Conservation (phyloP, 345 rosid species). For the Melaleuca alternifolia region DNA sequence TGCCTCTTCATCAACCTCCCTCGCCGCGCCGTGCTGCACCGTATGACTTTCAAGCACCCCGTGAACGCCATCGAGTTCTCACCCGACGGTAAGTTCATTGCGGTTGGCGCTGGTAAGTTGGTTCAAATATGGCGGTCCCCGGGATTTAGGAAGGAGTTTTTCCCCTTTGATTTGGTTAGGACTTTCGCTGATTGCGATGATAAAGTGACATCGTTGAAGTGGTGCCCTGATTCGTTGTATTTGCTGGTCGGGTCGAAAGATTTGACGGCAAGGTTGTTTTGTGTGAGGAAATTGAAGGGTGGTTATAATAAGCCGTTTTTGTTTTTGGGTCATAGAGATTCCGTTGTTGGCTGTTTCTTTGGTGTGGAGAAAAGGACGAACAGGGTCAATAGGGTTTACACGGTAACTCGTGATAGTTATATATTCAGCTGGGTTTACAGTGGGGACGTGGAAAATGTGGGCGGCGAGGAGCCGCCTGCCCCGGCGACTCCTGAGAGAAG, state of each 20-base stretch:
- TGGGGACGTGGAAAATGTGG: constrained; percentile 21
- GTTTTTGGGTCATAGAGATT: constrained; percentile 83
- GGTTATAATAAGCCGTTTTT: constrained; percentile 55
- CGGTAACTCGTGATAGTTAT: constrained; percentile 69
- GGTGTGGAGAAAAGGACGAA: constrained; percentile 57
- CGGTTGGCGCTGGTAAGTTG: constrained; percentile 74
- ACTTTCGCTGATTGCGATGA: constrained; percentile 74
- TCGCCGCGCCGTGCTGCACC: constrained; percentile 63
- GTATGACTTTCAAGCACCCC: constrained; percentile 49
- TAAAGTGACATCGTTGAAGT: constrained; percentile 49
- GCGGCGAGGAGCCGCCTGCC: constrained; percentile 33
- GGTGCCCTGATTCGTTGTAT: constrained; percentile 74
- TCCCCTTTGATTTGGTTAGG: constrained; percentile 64
- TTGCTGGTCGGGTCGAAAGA: constrained; percentile 85
- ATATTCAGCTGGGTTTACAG: constrained; percentile 65
- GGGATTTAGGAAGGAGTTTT: constrained; percentile 59
- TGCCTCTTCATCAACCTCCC: constrained; percentile 76
- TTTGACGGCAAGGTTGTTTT: constrained; percentile 66
- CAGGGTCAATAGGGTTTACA: constrained; percentile 45
- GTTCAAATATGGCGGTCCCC: constrained; percentile 89
- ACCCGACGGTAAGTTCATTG: constrained; percentile 67
- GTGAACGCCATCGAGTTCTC: constrained; percentile 60
- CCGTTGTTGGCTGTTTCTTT: constrained; percentile 80
- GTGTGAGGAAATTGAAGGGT: constrained; percentile 48
- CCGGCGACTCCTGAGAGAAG: constrained; percentile 59